Conservation (phyloP, 202 grass and related monocot genomes). For the Digitaria exilis region DNA sequence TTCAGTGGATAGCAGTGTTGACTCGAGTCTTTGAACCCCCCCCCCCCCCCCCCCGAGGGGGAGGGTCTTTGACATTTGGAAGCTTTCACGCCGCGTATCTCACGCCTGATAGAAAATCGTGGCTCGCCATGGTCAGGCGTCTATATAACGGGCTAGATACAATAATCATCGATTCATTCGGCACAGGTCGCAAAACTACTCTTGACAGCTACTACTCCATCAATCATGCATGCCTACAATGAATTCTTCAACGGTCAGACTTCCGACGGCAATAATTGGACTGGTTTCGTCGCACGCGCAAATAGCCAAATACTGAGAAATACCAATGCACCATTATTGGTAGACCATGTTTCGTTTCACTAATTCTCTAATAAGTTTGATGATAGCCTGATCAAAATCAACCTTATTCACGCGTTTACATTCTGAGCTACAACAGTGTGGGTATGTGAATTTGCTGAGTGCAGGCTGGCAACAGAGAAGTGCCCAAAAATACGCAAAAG, state of each 20-base stretch:
- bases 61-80: no score
- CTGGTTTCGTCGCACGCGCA: neutral
- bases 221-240: no score
- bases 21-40: no score
- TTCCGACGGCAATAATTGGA: no score
- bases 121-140: neutral
- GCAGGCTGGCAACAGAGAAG: neutral
- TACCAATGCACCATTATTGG: neutral
- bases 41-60: no score
- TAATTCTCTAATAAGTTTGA: neutral
- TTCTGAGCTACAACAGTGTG: neutral
- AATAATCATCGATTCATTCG: no score
- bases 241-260: no score
- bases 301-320: neutral
- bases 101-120: neutral
- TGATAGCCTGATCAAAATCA: neutral
- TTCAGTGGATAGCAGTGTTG: no score
- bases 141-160: no score
- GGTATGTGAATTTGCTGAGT: neutral
- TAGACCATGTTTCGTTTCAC: neutral
- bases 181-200: no score
- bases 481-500: neutral
- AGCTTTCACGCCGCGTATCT: neutral
- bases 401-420: conserved; percentile 20
- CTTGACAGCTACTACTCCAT: no score